These are phyloP conservation scores for Arabis hirsuta DNA, from an alignment of 345 rosid species.

Conservation along the genomic window DNA sequence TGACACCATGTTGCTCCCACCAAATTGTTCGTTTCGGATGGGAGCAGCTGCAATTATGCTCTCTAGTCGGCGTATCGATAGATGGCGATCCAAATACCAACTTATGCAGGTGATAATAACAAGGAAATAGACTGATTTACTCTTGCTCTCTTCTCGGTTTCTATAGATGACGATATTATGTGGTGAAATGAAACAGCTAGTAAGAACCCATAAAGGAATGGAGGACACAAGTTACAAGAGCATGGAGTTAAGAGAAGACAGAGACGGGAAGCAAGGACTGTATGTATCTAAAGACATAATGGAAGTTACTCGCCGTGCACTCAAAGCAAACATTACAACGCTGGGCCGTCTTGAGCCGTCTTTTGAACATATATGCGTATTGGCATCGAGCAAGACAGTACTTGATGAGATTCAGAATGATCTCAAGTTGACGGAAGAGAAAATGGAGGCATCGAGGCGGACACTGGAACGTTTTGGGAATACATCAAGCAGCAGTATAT, in stretches of 20 bases:
- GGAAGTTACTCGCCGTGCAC: constrained; percentile 60
- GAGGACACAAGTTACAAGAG: constrained; percentile 57
- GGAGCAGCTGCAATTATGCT: constrained; percentile 76
- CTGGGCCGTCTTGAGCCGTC: constrained; percentile 64
- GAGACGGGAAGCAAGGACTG: constrained; percentile 54
- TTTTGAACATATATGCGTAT: constrained; percentile 62
- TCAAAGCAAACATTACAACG: constrained; percentile 68
- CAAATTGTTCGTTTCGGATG: constrained; percentile 77
- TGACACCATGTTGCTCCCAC: constrained; percentile 60
- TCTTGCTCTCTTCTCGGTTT: not conserved
- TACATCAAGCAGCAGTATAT: constrained; percentile 72
- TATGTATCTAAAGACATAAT: constrained; percentile 58
- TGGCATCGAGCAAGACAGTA: constrained; percentile 55
- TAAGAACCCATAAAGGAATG: constrained; percentile 69
- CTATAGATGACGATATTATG: constrained; percentile 7
- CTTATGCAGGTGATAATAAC: constrained; percentile 53
- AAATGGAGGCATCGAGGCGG: constrained; percentile 73
- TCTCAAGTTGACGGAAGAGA: constrained; percentile 59
- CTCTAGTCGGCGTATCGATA: constrained; percentile 58
- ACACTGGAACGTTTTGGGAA: constrained; percentile 72
- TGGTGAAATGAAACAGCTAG: constrained; percentile 49
- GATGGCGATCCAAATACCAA: constrained; percentile 64
- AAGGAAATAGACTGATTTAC: not conserved
- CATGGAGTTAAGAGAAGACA: constrained; percentile 61
- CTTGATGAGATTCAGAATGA: constrained; percentile 67